Percentiles rank a stretch among this genome's conserved stretches.
Conservation (phyloP, 768 basidiomycete species). For the Mycena epipterygia region DNA sequence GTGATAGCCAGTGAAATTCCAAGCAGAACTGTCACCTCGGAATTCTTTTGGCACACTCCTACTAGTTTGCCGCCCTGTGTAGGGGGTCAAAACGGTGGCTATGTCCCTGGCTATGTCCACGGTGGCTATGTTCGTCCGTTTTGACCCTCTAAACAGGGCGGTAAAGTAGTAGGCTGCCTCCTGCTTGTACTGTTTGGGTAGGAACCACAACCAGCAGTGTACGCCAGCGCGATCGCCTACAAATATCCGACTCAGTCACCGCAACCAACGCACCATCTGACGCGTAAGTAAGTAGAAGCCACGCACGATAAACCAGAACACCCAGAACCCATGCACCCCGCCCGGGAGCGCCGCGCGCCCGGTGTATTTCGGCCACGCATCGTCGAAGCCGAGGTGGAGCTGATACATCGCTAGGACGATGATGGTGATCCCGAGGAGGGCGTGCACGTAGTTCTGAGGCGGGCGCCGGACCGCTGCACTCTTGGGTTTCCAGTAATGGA, state of each 20-base stretch:
- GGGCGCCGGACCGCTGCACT: neutral
- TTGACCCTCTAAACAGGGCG: too few relatives aligned
- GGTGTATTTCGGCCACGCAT: conserved; percentile 62
- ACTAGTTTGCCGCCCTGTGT: too few relatives aligned
- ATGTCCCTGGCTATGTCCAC: too few relatives aligned
- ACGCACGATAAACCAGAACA: conserved; percentile 63
- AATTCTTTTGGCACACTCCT: too few relatives aligned
- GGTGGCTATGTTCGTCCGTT: too few relatives aligned
- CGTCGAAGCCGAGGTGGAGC: conserved; percentile 58
- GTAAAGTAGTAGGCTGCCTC: too few relatives aligned
- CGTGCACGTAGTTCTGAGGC: conserved; percentile 51
- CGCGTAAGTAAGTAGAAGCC: neutral
- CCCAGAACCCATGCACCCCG: conserved; percentile 57
- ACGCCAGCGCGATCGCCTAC: conserved; percentile 57
- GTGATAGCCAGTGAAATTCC: too few relatives aligned
- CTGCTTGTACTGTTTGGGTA: conserved; percentile 61
- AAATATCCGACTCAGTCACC: neutral
- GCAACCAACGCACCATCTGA: neutral
- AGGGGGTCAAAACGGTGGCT: too few relatives aligned
- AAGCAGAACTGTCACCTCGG: too few relatives aligned
- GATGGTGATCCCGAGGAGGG: conserved; percentile 62
- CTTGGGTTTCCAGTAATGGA: neutral
- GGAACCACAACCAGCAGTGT: conserved; percentile 56
- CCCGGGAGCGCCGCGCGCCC: conserved; percentile 54
- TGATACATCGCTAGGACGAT: conserved; percentile 64